phyloP scores from a whole-genome alignment of 495 filamentous ascomycete species.

The Penicillium odoratum region DNA sequence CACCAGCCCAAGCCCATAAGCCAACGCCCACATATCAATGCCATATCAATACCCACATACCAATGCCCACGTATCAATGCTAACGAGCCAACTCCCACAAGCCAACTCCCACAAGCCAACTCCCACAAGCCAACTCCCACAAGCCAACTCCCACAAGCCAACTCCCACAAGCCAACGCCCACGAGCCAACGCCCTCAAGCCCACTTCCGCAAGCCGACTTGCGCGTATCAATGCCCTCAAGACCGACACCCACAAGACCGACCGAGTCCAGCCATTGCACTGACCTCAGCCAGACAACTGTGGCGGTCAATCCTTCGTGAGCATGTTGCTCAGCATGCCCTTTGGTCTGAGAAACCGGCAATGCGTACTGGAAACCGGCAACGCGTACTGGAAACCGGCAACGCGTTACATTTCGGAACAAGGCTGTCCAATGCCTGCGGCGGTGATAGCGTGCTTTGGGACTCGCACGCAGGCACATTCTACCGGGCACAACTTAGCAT shows the following conservation, averaged over 20 bases:
- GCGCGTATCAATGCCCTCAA: background rate
- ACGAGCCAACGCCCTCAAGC: background rate
- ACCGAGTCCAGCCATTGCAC: background rate
- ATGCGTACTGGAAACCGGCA: too few species aligned
- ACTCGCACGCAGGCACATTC: background rate
- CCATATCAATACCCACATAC: too few species aligned
- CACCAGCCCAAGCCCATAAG: too few species aligned
- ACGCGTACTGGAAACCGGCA: background rate
- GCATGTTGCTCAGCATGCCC: background rate
- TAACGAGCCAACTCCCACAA: too few species aligned
- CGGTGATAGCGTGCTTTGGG: background rate
- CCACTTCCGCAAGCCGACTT: background rate
- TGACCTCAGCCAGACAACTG: background rate
- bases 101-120: too few species aligned
- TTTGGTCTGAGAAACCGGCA: background rate
- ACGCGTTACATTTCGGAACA: background rate
- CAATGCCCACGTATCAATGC: too few species aligned
- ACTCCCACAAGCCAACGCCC: background rate
- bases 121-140: too few species aligned
- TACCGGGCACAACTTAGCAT: background rate
- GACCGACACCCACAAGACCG: slow-evolving; percentile 1
- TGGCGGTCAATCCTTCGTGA: background rate
- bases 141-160: too few species aligned
- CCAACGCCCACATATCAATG: too few species aligned
- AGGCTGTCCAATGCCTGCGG: background rate